Base-by-base conservation (phyloP, 306 rosid genomes). In the Cucurbita argyrosperma region DNA sequence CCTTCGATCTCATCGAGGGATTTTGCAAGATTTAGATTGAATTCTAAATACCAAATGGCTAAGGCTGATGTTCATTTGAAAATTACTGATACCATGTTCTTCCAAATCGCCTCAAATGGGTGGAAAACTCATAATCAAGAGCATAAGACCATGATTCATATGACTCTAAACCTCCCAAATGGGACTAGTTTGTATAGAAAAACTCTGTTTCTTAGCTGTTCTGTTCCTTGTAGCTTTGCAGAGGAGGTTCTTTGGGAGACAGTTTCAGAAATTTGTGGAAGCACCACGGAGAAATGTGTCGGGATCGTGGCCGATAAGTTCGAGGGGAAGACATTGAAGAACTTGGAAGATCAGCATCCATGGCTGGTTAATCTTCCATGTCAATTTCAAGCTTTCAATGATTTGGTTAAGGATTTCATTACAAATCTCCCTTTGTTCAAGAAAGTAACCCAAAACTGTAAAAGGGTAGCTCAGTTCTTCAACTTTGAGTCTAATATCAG, bases 311-410 rank as follows among this genome's bases (percentile, higher is more conserved):
- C 98, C 0, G 98, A 92, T 83, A 88, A 76, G 84, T 92, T 92
- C 53, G 87, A 80, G 75, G 56, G 84, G 35, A 90, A 87, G 76
- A 96, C 98, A 30, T 79, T 92, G 88, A 83, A 74, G 76, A 87
- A 77, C 72, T 76, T 92, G 40, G 98, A 92, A 92, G 76, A 57
- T 82, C 96, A 81, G 85, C 84, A 92, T 77, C 91, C 79, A 56
- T 90, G 96, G 96, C 90, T 92, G 92, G 91, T 92, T 59, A 92
- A 92, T 74, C 92, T 90, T 58, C 83, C 96, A 60, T 92, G 98
- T 83, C 98, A 90, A 76, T 84, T 78, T 64, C 98, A 86, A 67
- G 98, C 84, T 0, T 85, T 92, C 64, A 84, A 69, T 68, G 82
- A 77, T 67, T 81, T 92, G 79, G 79, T 90, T 47, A 87, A 87